Evolutionary conservation across 169 alveolate genomes (phyloP).

Genomic region (Cryptosporidium felis): DNA sequence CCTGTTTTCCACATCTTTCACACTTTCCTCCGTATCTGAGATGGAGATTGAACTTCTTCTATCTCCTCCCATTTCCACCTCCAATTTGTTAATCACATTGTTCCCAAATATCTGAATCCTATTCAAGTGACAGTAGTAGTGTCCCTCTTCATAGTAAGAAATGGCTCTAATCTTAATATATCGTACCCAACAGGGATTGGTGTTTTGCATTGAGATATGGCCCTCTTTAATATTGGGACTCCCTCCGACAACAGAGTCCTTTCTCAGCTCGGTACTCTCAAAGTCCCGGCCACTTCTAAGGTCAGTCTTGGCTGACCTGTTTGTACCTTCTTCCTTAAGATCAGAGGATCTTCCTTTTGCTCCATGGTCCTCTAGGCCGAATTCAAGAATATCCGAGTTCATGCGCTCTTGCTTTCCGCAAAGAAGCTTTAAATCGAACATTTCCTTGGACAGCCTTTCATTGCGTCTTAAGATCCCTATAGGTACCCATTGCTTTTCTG

Average conservation of each 20-base stretch:
- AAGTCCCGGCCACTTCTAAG: neutral
- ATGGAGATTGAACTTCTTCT: constrained; percentile 54
- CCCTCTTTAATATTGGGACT: constrained; percentile 8
- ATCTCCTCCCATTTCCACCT: constrained; percentile 39
- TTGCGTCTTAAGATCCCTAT: constrained; percentile 52
- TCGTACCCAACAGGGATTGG: constrained; percentile 69
- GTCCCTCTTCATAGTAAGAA: constrained; percentile 61
- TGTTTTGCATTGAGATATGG: neutral
- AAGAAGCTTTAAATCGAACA: constrained; percentile 46
- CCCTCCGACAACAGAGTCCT: neutral
- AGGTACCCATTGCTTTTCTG: constrained; percentile 54
- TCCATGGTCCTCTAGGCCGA: neutral
- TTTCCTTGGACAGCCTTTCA: constrained; percentile 31
- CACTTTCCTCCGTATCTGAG: constrained; percentile 48
- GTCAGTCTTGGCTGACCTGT: neutral
- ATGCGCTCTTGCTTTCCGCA: constrained; percentile 29
- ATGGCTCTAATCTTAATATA: constrained; percentile 46
- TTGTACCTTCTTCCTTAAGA: neutral
- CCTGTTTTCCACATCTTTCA: constrained; percentile 53
- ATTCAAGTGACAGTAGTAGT: constrained; percentile 50
- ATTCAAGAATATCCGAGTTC: neutral
- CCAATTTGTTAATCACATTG: constrained; percentile 36
- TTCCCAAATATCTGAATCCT: constrained; percentile 63
- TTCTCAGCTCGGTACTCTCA: neutral
- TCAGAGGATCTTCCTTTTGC: neutral